Conservation (phyloP, 1,284 basidiomycete genomes). For the Abortiporus biennis region DNA sequence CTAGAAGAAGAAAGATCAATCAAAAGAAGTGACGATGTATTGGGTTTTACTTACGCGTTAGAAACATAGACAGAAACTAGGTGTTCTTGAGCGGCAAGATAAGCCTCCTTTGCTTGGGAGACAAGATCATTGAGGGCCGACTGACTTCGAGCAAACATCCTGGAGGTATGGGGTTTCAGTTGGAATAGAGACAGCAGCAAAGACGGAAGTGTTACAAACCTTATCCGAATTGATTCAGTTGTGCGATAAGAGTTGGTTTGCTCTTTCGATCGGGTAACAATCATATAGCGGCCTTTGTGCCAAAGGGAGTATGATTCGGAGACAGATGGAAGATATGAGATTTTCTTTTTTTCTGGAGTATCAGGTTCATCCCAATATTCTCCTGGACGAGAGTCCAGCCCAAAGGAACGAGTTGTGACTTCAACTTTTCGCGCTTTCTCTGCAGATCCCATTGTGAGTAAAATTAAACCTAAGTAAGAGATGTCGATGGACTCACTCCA, state of each 20-base stretch:
- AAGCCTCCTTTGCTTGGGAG: constrained; percentile 48
- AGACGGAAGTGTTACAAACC: constrained; percentile 14
- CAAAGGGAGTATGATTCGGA: constrained; percentile 23
- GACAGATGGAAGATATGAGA: constrained; percentile 25
- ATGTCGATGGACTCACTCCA: constrained; percentile 20
- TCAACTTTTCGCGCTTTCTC: constrained; percentile 25
- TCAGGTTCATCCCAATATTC: constrained; percentile 12
- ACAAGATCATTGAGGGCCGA: constrained; percentile 43
- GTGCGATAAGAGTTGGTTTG: constrained; percentile 17
- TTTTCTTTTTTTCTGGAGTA: constrained; percentile 15
- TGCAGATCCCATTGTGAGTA: constrained; percentile 6
- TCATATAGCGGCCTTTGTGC: constrained; percentile 26
- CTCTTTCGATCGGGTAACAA: constrained; percentile 19
- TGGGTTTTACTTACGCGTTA: constrained; percentile 31
- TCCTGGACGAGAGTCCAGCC: constrained; percentile 14
- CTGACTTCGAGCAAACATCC: constrained; percentile 47
- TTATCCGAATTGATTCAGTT: constrained; percentile 22
- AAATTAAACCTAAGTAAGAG: background rate
- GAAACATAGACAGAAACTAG: constrained; percentile 53
- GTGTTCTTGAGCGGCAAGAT: constrained; percentile 44
- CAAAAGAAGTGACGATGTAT: background rate
- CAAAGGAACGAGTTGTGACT: constrained; percentile 22
- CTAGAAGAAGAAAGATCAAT: too few species aligned
- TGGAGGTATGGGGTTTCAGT: constrained; percentile 18
- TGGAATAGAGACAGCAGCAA: background rate